phyloP scores from a whole-genome alignment of 2,329 filamentous ascomycete genomes.

The Chrysoporthe puriensis region DNA sequence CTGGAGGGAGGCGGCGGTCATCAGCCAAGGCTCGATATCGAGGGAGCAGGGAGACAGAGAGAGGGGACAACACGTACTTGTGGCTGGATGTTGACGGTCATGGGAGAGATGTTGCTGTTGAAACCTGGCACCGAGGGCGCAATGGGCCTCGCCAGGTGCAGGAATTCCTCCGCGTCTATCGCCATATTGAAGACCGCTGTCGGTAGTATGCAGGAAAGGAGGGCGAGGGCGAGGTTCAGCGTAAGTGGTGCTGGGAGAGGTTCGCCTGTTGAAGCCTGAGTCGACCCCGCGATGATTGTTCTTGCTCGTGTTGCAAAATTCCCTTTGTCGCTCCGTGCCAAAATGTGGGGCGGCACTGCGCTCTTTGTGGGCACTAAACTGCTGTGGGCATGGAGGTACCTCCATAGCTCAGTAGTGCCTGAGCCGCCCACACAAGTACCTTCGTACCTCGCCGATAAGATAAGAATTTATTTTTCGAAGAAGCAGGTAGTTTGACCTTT shows the following conservation, averaged over 20 bases:
- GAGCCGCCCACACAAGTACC: neutral
- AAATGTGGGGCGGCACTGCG: slow-evolving; percentile 25
- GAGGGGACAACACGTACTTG: slow-evolving; percentile 64
- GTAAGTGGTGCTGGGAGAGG: slow-evolving; percentile 30
- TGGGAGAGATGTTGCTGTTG: slow-evolving; percentile 84
- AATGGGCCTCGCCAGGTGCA: slow-evolving; percentile 91
- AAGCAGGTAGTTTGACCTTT: neutral
- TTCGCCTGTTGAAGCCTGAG: slow-evolving; percentile 19
- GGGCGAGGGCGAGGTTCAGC: slow-evolving; percentile 33
- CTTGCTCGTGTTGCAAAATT: slow-evolving; percentile 34
- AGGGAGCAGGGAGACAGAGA: slow-evolving; percentile 7
- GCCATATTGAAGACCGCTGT: slow-evolving; percentile 69
- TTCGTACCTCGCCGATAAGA: slow-evolving; percentile 20
- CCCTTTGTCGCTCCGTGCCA: slow-evolving; percentile 30
- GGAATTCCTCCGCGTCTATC: slow-evolving; percentile 78
- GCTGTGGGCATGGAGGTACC: neutral
- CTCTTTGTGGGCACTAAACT: slow-evolving; percentile 26
- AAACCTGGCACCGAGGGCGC: slow-evolving; percentile 79
- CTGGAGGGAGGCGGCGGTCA: slow-evolving; percentile 40
- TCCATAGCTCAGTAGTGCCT: neutral
- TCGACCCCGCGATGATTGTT: slow-evolving; percentile 27
- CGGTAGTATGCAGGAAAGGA: neutral
- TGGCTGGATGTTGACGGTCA: slow-evolving; percentile 93
- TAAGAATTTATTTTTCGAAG: slow-evolving; percentile 26
- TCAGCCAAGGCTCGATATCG: neutral